A percentile compares a stretch with the other conserved stretches of the same genome.
phyloP scores from a whole-genome alignment of 257 asterid genomes.

The Salvia rosmarinus region DNA sequence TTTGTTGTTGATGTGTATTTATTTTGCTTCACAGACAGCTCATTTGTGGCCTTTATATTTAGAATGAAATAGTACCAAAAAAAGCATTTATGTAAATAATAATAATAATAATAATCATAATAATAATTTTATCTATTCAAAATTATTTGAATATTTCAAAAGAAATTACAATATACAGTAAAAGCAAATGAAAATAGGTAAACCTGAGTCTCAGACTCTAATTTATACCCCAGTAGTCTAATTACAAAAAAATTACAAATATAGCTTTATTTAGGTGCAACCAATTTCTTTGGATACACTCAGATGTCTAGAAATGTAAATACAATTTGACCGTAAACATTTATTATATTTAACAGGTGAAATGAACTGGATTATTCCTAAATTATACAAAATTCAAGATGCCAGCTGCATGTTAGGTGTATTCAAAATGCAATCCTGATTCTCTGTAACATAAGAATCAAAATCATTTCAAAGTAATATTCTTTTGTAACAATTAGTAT shows the following conservation, averaged over 20 bases:
- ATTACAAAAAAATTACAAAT: too few species aligned
- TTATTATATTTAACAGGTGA: neutral
- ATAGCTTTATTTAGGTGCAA: neutral
- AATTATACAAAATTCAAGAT: neutral
- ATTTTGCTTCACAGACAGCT: neutral
- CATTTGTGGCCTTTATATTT: too few species aligned
- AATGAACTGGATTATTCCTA: neutral
- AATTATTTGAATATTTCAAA: neutral
- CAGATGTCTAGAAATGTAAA: neutral
- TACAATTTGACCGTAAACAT: neutral
- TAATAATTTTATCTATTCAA: neutral
- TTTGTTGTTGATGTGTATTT: neutral
- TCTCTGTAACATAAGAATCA: slow-evolving; percentile 26
- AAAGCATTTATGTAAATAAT: too few species aligned
- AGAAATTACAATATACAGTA: neutral
- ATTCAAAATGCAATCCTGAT: slow-evolving; percentile 27
- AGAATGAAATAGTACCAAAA: too few species aligned
- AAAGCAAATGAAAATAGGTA: neutral
- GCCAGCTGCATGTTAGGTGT: slow-evolving; percentile 36
- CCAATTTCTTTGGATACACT: neutral
- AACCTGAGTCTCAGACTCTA: too few species aligned
- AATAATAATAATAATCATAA: neutral
- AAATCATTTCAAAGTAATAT: neutral
- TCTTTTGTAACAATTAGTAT: neutral
- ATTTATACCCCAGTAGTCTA: too few species aligned